These are phyloP conservation scores for Arabidopsis lyrata DNA, from an alignment of 441 rosid genomes.

Conservation along the genomic window DNA sequence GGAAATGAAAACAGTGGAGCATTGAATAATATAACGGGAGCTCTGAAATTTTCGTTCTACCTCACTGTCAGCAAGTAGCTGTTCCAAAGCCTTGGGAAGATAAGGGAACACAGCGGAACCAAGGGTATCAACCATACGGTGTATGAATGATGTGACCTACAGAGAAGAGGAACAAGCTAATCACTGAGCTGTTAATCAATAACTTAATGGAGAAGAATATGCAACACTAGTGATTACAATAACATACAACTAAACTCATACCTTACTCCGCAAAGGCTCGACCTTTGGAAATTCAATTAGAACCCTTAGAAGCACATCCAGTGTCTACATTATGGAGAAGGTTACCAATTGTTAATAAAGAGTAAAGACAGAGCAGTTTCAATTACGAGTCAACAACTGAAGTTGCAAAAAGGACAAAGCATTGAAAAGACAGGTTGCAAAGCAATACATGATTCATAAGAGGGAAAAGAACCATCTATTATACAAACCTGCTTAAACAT, in stretches of 20 bases:
- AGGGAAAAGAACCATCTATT: conserved; percentile 8
- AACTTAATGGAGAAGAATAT: conserved; percentile 28
- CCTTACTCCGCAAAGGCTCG: conserved; percentile 82
- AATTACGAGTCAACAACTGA: not conserved
- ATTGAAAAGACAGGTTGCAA: conserved; percentile 1
- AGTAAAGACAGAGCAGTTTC: conserved; percentile 26
- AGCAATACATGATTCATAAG: conserved; percentile 9
- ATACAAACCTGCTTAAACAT: conserved; percentile 93
- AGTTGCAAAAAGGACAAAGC: conserved; percentile 4
- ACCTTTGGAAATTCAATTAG: conserved; percentile 83
- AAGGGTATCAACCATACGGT: conserved; percentile 94
- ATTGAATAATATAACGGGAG: conserved; percentile 22
- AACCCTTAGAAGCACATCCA: conserved; percentile 86
- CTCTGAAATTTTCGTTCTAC: conserved; percentile 46
- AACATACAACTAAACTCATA: conserved; percentile 48
- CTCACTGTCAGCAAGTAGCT: conserved; percentile 89
- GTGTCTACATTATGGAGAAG: conserved; percentile 60
- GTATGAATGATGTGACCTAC: conserved; percentile 86
- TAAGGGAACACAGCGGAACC: conserved; percentile 89
- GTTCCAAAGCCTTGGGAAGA: conserved; percentile 90
- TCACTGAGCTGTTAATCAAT: conserved; percentile 10
- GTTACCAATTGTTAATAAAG: conserved; percentile 27
- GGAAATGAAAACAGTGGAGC: not conserved
- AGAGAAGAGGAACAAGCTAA: conserved; percentile 37
- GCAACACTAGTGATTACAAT: conserved; percentile 22